Evolutionary conservation across 2,329 filamentous ascomycete genomes (phyloP), one percentile per base, ranked within the genome.

Genomic region (Pseudogymnoascus sp.): DNA sequence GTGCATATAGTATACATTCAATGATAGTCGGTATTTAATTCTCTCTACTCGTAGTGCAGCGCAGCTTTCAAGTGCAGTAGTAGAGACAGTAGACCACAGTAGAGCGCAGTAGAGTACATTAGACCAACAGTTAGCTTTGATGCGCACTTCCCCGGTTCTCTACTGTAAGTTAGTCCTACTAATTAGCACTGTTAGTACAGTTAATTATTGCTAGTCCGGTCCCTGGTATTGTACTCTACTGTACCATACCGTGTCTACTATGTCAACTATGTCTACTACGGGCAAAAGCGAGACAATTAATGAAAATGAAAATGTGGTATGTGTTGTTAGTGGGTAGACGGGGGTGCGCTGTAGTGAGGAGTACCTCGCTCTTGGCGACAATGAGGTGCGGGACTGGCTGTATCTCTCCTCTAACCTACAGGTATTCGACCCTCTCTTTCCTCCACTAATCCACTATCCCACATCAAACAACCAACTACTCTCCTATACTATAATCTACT

Each of bases 101-200:
- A 52, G 45, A 31, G 45, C 12, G 40, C 40, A 42, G 35, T 42
- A 42, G 40, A 42, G 40, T 52, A 52, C 45, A 52, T 52, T 52
- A 52, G 27, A 52, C 13, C 45, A 15, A 6, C 45, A 52, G 27
- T 52, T 52, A 52, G 45, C 45, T 12, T 52, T 13, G 31, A 31
- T 52, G 13, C 9, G 15, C 8, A 21, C 27, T 48, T 48, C 25
- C 42, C 25, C 13, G 42, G 42, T 48, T 29, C 42, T 48, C 25
- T 31, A 29, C 13, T 18, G 45, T 52, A 31, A 52, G 45, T 52
- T 52, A 52, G 45, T 52, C 13, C 7, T 52, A 27, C 15, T 48
- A 48, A 13, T 48, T 27, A 48, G 42, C 9, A n/a, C 18, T 48
- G 42, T 29, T 52, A 25, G 35, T 13, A 4, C 10, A 5, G 35